Evolutionary conservation across 331 rosid species (phyloP).

Genomic region (Cydonia oblonga): DNA sequence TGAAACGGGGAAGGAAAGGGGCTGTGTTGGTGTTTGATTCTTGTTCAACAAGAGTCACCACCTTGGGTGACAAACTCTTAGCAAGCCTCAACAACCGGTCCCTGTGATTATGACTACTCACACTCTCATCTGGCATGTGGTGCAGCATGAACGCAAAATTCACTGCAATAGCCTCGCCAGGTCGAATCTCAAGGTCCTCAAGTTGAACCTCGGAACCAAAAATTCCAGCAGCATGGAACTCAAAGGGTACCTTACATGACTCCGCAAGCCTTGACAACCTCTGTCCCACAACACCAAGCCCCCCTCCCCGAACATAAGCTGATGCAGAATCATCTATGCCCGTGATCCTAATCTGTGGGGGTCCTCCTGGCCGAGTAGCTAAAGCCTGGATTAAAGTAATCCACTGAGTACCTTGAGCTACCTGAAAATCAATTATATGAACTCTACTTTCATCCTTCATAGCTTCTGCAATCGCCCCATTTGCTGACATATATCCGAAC

Average conservation of each 20-base stretch:
- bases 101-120: slow-evolving; percentile 48
- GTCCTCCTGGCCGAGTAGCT: slow-evolving; percentile 58
- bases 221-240: slow-evolving; percentile 44
- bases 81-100: slow-evolving; percentile 51
- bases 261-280: slow-evolving; percentile 49
- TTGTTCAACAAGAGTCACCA: slow-evolving; percentile 78
- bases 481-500: slow-evolving; percentile 82
- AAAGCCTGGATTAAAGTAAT: slow-evolving; percentile 62
- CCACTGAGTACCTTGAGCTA: slow-evolving; percentile 82
- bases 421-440: slow-evolving; percentile 84
- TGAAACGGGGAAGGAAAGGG: slow-evolving; percentile 56
- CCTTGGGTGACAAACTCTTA: slow-evolving; percentile 62
- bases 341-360: slow-evolving; percentile 65
- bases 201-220: slow-evolving; percentile 37
- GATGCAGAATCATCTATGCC: slow-evolving; percentile 66
- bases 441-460: slow-evolving; percentile 46
- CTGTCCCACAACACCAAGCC: slow-evolving; percentile 51
- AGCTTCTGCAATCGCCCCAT: slow-evolving; percentile 87
- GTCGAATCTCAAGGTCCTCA: slow-evolving; percentile 45
- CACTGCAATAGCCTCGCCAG: slow-evolving; percentile 67
- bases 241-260: slow-evolving; percentile 50
- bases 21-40: slow-evolving; percentile 58
- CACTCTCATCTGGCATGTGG: slow-evolving; percentile 76
- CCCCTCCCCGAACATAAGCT: slow-evolving; percentile 72
- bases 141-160: slow-evolving; percentile 69